Conservation (phyloP, 345 rosid genomes). For the Luvunga scandens region DNA sequence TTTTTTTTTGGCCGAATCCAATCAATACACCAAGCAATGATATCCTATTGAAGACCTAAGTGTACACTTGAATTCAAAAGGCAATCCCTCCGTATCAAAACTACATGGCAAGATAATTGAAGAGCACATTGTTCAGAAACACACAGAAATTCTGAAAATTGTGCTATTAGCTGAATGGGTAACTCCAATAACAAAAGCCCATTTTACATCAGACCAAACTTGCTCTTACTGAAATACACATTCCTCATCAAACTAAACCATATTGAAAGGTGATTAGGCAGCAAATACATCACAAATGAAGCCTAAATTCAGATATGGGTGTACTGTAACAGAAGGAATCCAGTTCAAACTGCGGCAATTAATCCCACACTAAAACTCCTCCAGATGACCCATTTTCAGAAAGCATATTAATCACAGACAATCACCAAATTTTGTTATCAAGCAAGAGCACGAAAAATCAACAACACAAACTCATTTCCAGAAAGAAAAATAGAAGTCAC, state of each 20-base stretch:
- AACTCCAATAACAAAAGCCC: neutral
- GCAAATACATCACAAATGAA: neutral
- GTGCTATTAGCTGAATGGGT: neutral
- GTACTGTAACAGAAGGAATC: neutral
- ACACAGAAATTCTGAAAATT: neutral
- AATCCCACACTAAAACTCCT: neutral
- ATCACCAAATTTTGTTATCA: neutral
- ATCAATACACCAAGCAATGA: neutral
- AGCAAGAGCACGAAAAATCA: neutral
- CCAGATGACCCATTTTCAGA: neutral
- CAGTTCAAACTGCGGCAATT: neutral
- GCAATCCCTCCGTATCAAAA: neutral
- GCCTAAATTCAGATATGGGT: neutral
- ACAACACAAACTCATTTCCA: neutral
- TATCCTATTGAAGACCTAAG: neutral
- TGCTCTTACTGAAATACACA: neutral
- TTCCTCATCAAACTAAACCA: neutral
- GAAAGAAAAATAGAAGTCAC: neutral
- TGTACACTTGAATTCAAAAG: neutral
- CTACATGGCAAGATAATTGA: neutral
- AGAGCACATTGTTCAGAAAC: neutral
- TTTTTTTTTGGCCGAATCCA: no score
- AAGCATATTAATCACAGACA: neutral
- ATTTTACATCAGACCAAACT: neutral
- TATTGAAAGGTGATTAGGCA: neutral